A percentile compares a stretch with the other conserved stretches of the same genome.
These are phyloP conservation scores for Alternaria arborescens DNA, from an alignment of 2,329 filamentous ascomycete genomes.

Conservation along the genomic window DNA sequence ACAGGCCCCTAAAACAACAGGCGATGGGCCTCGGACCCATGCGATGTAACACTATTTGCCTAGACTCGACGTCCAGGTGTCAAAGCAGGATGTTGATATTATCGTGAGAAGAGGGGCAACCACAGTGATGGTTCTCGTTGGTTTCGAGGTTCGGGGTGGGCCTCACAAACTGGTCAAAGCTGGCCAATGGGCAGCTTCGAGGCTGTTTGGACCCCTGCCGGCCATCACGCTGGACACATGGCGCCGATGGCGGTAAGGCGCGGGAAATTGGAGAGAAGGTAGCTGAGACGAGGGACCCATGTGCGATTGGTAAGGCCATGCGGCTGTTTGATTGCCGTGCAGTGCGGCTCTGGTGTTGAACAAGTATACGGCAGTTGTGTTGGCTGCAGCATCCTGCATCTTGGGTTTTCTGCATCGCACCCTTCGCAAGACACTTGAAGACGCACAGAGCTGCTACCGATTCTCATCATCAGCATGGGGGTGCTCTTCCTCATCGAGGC, in stretches of 20 bases:
- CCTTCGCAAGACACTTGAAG: background rate
- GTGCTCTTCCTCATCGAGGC: background rate
- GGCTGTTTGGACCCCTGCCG: constrained; percentile 19
- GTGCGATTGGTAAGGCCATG: constrained; percentile 9
- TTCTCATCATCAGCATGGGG: background rate
- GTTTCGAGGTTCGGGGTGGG: constrained; percentile 25
- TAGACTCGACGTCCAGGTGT: constrained; percentile 15
- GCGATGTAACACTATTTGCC: constrained; percentile 22
- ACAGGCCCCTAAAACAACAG: constrained; percentile 11
- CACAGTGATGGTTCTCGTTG: constrained; percentile 22
- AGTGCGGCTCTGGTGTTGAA: constrained; percentile 8
- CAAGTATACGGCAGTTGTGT: background rate
- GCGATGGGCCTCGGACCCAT: constrained; percentile 2
- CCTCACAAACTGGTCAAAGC: background rate
- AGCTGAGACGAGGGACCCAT: constrained; percentile 9
- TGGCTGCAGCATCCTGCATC: background rate
- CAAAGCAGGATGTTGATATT: constrained; percentile 18
- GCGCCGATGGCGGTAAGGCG: constrained; percentile 26
- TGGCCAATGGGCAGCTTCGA: constrained; percentile 24
- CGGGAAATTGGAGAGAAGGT: constrained; percentile 23
- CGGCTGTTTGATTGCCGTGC: constrained; percentile 7
- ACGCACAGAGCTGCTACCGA: background rate
- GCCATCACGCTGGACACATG: constrained; percentile 23
- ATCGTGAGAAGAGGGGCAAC: constrained; percentile 18
- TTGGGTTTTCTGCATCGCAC: background rate